phyloP scores from a whole-genome alignment of 2,329 filamentous ascomycete species.

The Diaporthe sp. region DNA sequence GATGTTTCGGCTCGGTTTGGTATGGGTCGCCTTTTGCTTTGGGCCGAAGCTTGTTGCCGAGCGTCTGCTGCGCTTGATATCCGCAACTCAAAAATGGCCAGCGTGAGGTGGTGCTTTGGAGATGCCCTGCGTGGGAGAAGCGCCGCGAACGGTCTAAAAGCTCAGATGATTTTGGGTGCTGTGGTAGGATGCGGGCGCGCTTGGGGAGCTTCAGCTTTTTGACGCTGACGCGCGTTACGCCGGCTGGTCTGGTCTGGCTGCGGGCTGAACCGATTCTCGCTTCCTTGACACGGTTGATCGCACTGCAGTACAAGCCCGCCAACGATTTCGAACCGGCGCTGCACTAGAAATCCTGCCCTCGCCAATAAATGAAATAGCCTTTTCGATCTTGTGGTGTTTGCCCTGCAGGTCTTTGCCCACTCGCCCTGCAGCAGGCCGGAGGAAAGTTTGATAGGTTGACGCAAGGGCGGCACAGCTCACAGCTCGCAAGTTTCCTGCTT shows the following conservation, averaged over 20 bases:
- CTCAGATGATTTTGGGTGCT: slow-evolving; percentile 31
- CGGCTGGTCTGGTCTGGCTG: slow-evolving; percentile 43
- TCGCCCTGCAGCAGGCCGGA: slow-evolving; percentile 34
- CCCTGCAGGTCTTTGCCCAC: slow-evolving; percentile 31
- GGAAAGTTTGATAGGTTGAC: slow-evolving; percentile 20
- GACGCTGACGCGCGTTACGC: slow-evolving; percentile 60
- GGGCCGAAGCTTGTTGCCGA: slow-evolving; percentile 14
- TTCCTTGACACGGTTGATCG: slow-evolving; percentile 18
- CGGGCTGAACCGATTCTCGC: slow-evolving; percentile 10
- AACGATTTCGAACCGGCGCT: neutral
- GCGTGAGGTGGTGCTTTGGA: slow-evolving; percentile 16
- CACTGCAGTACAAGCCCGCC: neutral
- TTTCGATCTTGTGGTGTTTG: slow-evolving; percentile 20
- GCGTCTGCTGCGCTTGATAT: slow-evolving; percentile 22
- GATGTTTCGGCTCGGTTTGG: slow-evolving; percentile 27
- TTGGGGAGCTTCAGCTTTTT: slow-evolving; percentile 43
- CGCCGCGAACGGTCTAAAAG: slow-evolving; percentile 29
- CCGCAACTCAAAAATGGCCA: slow-evolving; percentile 16
- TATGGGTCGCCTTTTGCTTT: slow-evolving; percentile 25
- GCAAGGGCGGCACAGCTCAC: slow-evolving; percentile 25
- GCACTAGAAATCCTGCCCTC: neutral
- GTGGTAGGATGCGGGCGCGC: slow-evolving; percentile 42
- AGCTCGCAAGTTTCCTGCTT: slow-evolving; percentile 18
- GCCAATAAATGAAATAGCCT: neutral
- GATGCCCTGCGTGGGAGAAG: slow-evolving; percentile 12